A percentile compares a stretch with the other conserved stretches of the same genome.
These are phyloP conservation scores for Neofusicoccum cordaticola DNA, from an alignment of 2,329 filamentous ascomycete species.

Conservation along the genomic window DNA sequence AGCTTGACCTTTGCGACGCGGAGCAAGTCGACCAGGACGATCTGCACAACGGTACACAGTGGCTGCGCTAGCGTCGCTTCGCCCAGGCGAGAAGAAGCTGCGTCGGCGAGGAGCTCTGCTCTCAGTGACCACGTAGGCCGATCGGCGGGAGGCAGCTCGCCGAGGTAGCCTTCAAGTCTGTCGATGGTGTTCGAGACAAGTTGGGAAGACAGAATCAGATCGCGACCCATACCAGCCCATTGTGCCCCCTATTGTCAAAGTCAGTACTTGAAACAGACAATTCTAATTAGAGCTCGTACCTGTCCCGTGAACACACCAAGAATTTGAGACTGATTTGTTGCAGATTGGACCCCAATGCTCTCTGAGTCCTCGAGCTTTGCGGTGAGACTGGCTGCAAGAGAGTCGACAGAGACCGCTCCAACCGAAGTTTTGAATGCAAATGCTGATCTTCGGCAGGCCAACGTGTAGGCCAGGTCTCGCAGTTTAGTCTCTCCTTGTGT, in stretches of 20 bases:
- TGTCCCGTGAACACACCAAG: constrained; percentile 44
- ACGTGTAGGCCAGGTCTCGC: neutral
- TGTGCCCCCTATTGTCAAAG: constrained; percentile 33
- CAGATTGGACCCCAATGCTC: neutral
- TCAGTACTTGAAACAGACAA: too few species aligned
- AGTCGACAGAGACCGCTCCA: neutral
- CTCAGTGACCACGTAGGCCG: constrained; percentile 21
- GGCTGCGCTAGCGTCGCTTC: constrained; percentile 30
- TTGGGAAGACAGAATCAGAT: constrained; percentile 28
- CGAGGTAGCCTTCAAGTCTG: constrained; percentile 22
- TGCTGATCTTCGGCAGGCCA: too few species aligned
- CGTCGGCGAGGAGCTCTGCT: constrained; percentile 18
- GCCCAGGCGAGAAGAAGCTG: constrained; percentile 14
- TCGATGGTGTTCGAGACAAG: constrained; percentile 24
- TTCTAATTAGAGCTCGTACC: too few species aligned
- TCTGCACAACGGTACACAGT: constrained; percentile 38
- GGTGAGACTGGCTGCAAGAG: too few species aligned
- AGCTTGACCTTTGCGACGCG: constrained; percentile 26
- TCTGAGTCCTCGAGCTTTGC: neutral
- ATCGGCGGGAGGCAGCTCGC: constrained; percentile 13
- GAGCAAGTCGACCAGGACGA: constrained; percentile 32
- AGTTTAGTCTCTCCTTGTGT: neutral
- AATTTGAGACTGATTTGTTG: constrained; percentile 18
- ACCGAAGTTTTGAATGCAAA: too few species aligned
- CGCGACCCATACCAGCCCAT: constrained; percentile 40